Evolutionary conservation across 441 rosid genomes (phyloP).

Genomic region (Biscutella auriculata): DNA sequence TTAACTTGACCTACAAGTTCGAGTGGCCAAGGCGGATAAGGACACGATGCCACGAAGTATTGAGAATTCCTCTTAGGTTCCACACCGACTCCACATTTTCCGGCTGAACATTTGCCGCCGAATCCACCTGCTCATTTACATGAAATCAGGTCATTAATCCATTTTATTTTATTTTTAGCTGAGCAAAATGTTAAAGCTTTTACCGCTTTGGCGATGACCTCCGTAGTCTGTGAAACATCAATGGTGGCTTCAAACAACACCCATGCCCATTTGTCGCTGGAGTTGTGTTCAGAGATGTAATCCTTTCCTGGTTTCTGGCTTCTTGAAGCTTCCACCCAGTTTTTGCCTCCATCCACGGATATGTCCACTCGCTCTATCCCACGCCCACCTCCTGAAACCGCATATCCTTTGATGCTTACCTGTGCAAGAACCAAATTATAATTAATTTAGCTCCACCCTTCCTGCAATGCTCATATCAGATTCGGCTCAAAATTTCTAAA

Average conservation of each 20-base stretch:
- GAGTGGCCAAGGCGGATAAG: constrained; percentile 71
- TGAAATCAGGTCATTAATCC: background rate
- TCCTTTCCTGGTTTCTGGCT: constrained; percentile 48
- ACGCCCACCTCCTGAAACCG: constrained; percentile 93
- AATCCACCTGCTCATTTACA: constrained; percentile 48
- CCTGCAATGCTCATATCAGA: background rate
- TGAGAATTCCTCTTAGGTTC: constrained; percentile 89
- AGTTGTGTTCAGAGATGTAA: constrained; percentile 46
- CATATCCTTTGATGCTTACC: constrained; percentile 77
- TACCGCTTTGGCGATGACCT: constrained; percentile 90
- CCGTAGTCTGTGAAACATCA: constrained; percentile 39
- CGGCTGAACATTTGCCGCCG: constrained; percentile 95
- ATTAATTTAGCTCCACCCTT: background rate
- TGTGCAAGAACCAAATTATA: constrained; percentile 12
- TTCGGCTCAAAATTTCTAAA: constrained; percentile 15
- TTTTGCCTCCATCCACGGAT: constrained; percentile 86
- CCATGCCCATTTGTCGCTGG: constrained; percentile 97
- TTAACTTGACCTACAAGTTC: constrained; percentile 39
- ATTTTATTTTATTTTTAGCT: background rate
- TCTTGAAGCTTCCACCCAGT: constrained; percentile 78
- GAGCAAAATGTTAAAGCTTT: constrained; percentile 13
- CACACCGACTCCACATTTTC: constrained; percentile 73
- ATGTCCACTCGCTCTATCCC: constrained; percentile 94
- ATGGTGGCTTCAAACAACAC: constrained; percentile 71
- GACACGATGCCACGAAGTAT: constrained; percentile 93